Evolutionary conservation across 1,139 yeast species (phyloP).

Genomic region (Yamadazyma sp.): DNA sequence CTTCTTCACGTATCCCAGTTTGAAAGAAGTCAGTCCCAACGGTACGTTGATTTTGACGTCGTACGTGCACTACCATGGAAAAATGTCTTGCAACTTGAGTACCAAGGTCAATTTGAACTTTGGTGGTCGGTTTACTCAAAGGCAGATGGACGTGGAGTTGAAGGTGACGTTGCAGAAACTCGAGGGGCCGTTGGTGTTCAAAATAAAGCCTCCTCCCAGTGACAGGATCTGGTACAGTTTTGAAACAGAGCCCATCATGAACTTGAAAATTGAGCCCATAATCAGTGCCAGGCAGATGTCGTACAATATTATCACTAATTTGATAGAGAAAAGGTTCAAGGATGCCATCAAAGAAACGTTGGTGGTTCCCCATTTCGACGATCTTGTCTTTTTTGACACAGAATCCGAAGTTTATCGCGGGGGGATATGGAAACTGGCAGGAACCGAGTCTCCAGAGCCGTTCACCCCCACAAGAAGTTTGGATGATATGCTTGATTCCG

Average conservation of each 20-base stretch:
- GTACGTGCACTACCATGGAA: conserved; percentile 70
- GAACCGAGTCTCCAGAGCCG: conserved; percentile 9
- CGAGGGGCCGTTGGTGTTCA: conserved; percentile 70
- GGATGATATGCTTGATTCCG: conserved; percentile 2
- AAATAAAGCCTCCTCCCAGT: conserved; percentile 87
- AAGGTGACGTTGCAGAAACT: conserved; percentile 68
- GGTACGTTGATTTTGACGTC: conserved; percentile 70
- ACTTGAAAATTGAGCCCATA: conserved; percentile 79
- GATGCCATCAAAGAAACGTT: conserved; percentile 78
- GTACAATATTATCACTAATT: conserved; percentile 74
- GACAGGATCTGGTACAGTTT: conserved; percentile 89
- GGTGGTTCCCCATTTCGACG: conserved; percentile 89
- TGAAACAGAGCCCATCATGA: conserved; percentile 73
- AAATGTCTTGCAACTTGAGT: conserved; percentile 69
- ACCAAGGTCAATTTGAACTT: conserved; percentile 75
- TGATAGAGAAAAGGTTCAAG: conserved; percentile 74
- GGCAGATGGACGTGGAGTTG: conserved; percentile 75
- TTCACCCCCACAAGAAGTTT: not conserved
- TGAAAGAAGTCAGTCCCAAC: conserved; percentile 73
- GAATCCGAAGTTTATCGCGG: conserved; percentile 74
- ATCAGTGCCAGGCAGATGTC: conserved; percentile 81
- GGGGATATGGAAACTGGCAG: conserved; percentile 76
- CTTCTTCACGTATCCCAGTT: conserved; percentile 67
- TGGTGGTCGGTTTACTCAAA: conserved; percentile 61
- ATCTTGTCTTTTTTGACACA: conserved; percentile 69